phyloP scores from a whole-genome alignment of 768 basidiomycete species.

The Daedalea quercina region DNA sequence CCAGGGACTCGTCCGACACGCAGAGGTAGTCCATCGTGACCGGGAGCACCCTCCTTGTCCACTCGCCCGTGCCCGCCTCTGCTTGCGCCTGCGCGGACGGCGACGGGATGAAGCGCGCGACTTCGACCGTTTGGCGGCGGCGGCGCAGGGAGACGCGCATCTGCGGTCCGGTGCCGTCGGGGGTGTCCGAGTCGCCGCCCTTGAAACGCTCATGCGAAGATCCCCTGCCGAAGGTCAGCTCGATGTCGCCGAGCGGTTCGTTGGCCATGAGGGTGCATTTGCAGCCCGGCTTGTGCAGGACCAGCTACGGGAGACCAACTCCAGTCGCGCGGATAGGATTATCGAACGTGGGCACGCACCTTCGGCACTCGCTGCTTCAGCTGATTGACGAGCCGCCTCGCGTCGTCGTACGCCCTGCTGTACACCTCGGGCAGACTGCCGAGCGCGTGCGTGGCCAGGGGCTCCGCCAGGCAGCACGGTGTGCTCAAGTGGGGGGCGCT shows the following conservation, averaged over 20 bases:
- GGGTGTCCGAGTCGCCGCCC: background rate
- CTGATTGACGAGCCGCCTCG: slow-evolving; percentile 35
- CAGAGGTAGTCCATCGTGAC: background rate
- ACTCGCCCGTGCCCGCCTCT: slow-evolving; percentile 9
- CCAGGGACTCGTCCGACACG: slow-evolving; percentile 2
- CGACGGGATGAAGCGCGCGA: slow-evolving; percentile 10
- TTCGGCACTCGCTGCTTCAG: slow-evolving; percentile 48
- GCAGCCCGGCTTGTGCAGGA: slow-evolving; percentile 30
- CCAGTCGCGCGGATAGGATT: no score
- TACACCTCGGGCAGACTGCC: slow-evolving; percentile 33
- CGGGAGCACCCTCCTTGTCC: slow-evolving; percentile 20
- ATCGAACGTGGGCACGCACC: slow-evolving; percentile 23
- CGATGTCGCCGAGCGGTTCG: slow-evolving; percentile 39
- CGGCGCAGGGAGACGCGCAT: slow-evolving; percentile 13
- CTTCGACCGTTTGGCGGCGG: slow-evolving; percentile 14
- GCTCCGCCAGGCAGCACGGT: slow-evolving; percentile 42
- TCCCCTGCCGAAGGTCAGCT: slow-evolving; percentile 27
- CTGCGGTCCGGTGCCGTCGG: background rate
- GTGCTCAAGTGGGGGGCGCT: slow-evolving; percentile 44
- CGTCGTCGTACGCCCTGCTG: slow-evolving; percentile 42
- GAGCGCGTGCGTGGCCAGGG: slow-evolving; percentile 28
- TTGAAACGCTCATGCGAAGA: background rate
- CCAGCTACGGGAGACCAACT: slow-evolving; percentile 28
- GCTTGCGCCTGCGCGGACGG: background rate
- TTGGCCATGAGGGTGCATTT: slow-evolving; percentile 51